Conservation (phyloP, 805 yeast genomes). For the Nakazawaea populi region DNA sequence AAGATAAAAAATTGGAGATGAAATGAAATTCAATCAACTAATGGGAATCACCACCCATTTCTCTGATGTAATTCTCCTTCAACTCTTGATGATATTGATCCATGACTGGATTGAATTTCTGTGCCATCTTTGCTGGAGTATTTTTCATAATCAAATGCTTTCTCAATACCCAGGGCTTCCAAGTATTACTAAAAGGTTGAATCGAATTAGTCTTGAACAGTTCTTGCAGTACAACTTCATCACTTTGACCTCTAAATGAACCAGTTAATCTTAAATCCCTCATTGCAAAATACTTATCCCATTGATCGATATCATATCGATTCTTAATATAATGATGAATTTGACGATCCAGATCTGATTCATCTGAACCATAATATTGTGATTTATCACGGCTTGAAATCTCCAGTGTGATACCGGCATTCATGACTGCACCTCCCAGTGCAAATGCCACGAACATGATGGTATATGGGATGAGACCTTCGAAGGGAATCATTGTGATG, state of each 20-base stretch:
- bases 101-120: slow-evolving; percentile 26
- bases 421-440: slow-evolving; percentile 47
- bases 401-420: slow-evolving; percentile 21
- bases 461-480: slow-evolving; percentile 58
- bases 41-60: slow-evolving; percentile 22
- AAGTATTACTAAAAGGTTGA: slow-evolving; percentile 24
- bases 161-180: slow-evolving; percentile 31
- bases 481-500: slow-evolving; percentile 56
- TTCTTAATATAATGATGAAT: slow-evolving; percentile 49
- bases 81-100: slow-evolving; percentile 26
- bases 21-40: too few relatives aligned
- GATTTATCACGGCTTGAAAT: slow-evolving; percentile 16
- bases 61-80: slow-evolving; percentile 28
- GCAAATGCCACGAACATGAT: slow-evolving; percentile 48
- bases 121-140: slow-evolving; percentile 29
- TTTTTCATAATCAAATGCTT: slow-evolving; percentile 33
- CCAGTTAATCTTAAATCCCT: slow-evolving; percentile 80
- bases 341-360: slow-evolving; percentile 34
- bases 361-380: slow-evolving; percentile 23
- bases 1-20: too few relatives aligned
- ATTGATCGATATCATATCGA: slow-evolving; percentile 46
- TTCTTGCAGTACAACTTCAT: slow-evolving; percentile 67
- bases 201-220: slow-evolving; percentile 66
- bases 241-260: slow-evolving; percentile 59
- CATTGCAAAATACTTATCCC: slow-evolving; percentile 54